A percentile compares a stretch with the other conserved stretches of the same genome.
phyloP scores from a whole-genome alignment of 2,329 filamentous ascomycete species.

The Arthrobotrys megalospora region DNA sequence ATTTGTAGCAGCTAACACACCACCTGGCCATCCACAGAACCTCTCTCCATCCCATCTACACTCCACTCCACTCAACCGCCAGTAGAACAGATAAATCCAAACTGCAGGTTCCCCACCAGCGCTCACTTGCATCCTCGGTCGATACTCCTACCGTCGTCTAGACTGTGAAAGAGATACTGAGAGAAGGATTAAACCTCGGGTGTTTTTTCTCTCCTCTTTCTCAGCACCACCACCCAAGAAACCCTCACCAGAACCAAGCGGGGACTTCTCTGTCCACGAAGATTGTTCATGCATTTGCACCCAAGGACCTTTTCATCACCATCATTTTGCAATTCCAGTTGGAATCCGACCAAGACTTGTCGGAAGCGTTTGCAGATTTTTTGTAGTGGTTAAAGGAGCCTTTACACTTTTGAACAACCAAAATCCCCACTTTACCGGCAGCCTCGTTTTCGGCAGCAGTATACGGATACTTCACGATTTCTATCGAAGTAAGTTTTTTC shows the following conservation, averaged over 20 bases:
- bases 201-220: constrained; percentile 44
- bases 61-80: constrained; percentile 14
- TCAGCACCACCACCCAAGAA: constrained; percentile 40
- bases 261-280: constrained; percentile 61
- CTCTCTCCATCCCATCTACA: constrained; percentile 21
- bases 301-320: constrained; percentile 62
- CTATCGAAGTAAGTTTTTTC: constrained; percentile 45
- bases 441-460: constrained; percentile 45
- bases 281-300: constrained; percentile 62
- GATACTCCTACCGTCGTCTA: constrained; percentile 20
- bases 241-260: constrained; percentile 40
- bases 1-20: constrained; percentile 33
- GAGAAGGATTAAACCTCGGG: constrained; percentile 25
- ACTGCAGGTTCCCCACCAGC: constrained; percentile 24
- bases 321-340: constrained; percentile 62
- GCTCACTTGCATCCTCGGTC: constrained; percentile 45
- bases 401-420: constrained; percentile 38
- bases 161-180: constrained; percentile 20
- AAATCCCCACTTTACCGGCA: constrained; percentile 19
- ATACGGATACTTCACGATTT: constrained; percentile 33
- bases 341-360: constrained; percentile 61
- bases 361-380: constrained; percentile 61
- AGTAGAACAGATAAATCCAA: constrained; percentile 15
- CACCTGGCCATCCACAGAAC: constrained; percentile 43
- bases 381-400: constrained; percentile 60